A percentile compares a stretch with the other conserved stretches of the same genome.
These are phyloP conservation scores for Cymbidium sinense DNA, from an alignment of 106 monocot genomes.

Conservation along the genomic window DNA sequence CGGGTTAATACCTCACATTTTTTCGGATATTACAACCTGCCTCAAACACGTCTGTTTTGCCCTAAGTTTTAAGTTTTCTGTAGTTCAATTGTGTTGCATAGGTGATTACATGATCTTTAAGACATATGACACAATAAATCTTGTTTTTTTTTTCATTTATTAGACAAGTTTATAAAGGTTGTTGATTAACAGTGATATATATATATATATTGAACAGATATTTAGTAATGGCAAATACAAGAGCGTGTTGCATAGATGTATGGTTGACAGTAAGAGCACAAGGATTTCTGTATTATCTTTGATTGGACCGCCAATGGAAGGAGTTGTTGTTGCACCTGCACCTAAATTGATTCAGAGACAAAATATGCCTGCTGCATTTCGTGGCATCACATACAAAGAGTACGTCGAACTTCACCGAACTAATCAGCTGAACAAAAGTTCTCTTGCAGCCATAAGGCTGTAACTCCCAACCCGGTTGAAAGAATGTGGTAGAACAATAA, in stretches of 20 bases:
- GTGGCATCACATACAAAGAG: constrained; percentile 42
- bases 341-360: constrained; percentile 13
- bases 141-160: too few species aligned
- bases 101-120: too few species aligned
- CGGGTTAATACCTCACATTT: too few species aligned
- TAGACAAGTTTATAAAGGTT: too few species aligned
- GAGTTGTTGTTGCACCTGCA: constrained; percentile 24
- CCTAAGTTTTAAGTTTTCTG: too few species aligned
- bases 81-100: too few species aligned
- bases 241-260: constrained; percentile 47
- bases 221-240: constrained; percentile 66
- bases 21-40: too few species aligned
- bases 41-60: too few species aligned
- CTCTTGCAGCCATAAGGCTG: not conserved
- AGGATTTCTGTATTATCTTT: constrained; percentile 39
- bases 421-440: constrained; percentile 18
- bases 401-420: constrained; percentile 38
- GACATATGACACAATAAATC: too few species aligned
- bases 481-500: too few species aligned
- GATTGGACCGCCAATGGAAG: constrained; percentile 31
- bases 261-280: constrained; percentile 20
- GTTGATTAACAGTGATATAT: too few species aligned
- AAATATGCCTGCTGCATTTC: constrained; percentile 11
- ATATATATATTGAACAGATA: constrained; percentile 24
- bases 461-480: not conserved